phyloP scores from a whole-genome alignment of 2,329 filamentous ascomycete species.

The Moelleriella libera region DNA sequence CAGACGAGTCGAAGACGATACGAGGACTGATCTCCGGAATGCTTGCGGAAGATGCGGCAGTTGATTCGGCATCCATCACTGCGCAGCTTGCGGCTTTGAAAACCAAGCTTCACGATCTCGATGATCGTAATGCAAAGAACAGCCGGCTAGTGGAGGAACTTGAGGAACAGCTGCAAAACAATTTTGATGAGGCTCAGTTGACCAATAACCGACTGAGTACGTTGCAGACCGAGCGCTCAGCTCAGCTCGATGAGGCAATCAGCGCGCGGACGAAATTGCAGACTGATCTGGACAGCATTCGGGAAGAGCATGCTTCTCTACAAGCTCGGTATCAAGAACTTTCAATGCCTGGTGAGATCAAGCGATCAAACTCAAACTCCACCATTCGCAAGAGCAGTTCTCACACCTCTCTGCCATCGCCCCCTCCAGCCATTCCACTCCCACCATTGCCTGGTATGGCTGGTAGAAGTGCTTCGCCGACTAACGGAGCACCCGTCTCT shows the following conservation, averaged over 20 bases:
- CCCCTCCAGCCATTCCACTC: slow-evolving; percentile 88
- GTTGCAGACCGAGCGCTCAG: slow-evolving; percentile 59
- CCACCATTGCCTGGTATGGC: slow-evolving; percentile 65
- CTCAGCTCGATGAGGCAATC: slow-evolving; percentile 67
- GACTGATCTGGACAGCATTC: slow-evolving; percentile 51
- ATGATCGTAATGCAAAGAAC: slow-evolving; percentile 73
- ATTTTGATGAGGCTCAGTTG: slow-evolving; percentile 84
- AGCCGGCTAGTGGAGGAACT: slow-evolving; percentile 86
- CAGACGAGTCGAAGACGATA: slow-evolving; percentile 48
- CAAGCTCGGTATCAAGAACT: slow-evolving; percentile 54
- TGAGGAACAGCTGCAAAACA: slow-evolving; percentile 88
- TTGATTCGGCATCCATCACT: slow-evolving; percentile 29
- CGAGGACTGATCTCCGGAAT: slow-evolving; percentile 40
- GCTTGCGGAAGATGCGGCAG: slow-evolving; percentile 31
- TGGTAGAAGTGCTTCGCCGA: slow-evolving; percentile 29
- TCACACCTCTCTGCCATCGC: slow-evolving; percentile 74
- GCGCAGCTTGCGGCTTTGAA: slow-evolving; percentile 49
- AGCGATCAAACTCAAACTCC: slow-evolving; percentile 49
- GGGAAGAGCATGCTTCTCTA: slow-evolving; percentile 58
- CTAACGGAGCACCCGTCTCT: slow-evolving; percentile 34
- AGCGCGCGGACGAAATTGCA: slow-evolving; percentile 48
- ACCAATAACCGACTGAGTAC: slow-evolving; percentile 77
- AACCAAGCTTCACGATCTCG: slow-evolving; percentile 48
- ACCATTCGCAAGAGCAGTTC: slow-evolving; percentile 76
- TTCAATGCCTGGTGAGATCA: slow-evolving; percentile 25